These are phyloP conservation scores for Bruguiera hainesii DNA, from an alignment of 441 rosid genomes.

Conservation along the genomic window DNA sequence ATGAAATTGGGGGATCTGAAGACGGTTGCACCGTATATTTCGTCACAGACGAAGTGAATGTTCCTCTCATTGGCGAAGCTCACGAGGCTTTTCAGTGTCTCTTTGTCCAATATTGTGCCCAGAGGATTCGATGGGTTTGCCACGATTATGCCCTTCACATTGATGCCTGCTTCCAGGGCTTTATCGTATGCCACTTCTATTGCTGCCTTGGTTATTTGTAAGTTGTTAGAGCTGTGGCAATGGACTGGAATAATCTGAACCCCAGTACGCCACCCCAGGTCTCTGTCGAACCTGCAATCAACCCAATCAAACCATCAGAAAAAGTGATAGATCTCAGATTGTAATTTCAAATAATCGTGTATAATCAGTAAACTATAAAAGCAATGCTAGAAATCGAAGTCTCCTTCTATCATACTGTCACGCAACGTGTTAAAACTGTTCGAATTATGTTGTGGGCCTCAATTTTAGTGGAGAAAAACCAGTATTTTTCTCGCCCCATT, in stretches of 20 bases:
- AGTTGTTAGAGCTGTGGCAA: constrained; percentile 62
- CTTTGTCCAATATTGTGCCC: no score
- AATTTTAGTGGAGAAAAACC: not conserved
- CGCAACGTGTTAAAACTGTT: not conserved
- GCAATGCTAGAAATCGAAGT: not conserved
- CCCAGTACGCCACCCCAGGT: constrained; percentile 86
- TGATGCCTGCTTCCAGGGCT: constrained; percentile 26
- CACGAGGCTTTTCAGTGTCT: no score
- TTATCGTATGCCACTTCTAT: constrained; percentile 60
- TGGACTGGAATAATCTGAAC: constrained; percentile 68
- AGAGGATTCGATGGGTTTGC: no score
- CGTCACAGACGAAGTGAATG: no score
- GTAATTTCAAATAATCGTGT: no score
- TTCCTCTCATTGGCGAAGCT: no score
- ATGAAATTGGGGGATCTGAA: no score
- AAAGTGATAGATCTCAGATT: not conserved
- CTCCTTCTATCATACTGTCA: not conserved
- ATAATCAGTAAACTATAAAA: no score
- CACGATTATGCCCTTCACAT: constrained; percentile 7
- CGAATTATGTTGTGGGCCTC: not conserved
- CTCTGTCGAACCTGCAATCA: constrained; percentile 74
- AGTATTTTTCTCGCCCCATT: no score
- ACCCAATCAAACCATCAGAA: not conserved
- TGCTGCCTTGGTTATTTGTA: constrained; percentile 58
- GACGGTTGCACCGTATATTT: no score